These are phyloP conservation scores for Nicotiana undulata DNA, from an alignment of 257 asterid genomes.

Conservation along the genomic window DNA sequence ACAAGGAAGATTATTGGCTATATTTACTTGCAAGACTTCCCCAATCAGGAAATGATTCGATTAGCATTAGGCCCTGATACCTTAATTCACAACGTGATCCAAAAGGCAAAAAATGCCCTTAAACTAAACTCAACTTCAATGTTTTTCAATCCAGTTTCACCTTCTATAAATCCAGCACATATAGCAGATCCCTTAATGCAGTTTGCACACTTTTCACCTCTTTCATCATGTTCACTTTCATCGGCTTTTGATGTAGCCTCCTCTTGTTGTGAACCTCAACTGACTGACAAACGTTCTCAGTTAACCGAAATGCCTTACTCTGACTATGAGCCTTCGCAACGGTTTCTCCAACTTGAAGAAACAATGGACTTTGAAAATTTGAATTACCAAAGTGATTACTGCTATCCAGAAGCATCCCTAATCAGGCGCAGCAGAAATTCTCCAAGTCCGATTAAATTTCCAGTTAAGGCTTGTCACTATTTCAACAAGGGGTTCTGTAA, in stretches of 20 bases:
- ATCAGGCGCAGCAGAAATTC: constrained; percentile 31
- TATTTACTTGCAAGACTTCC: constrained; percentile 41
- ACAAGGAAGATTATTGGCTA: constrained; percentile 66
- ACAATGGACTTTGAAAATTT: constrained; percentile 15
- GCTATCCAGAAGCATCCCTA: constrained; percentile 32
- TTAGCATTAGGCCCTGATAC: constrained; percentile 73
- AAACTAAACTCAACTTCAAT: constrained; percentile 25
- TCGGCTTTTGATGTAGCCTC: constrained; percentile 28
- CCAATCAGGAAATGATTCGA: constrained; percentile 79
- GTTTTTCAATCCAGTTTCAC: constrained; percentile 52
- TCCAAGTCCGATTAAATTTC: constrained; percentile 24
- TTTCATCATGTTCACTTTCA: constrained; percentile 27
- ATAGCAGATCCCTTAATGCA: constrained; percentile 34
- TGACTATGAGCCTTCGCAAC: constrained; percentile 18
- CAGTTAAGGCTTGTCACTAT: constrained; percentile 65
- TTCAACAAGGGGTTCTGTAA: constrained; percentile 74
- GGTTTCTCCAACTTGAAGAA: constrained; percentile 29
- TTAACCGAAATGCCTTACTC: constrained; percentile 28
- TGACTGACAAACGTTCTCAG: constrained; percentile 17
- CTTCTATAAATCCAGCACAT: constrained; percentile 31
- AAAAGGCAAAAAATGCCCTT: constrained; percentile 35
- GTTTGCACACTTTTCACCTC: constrained; percentile 23
- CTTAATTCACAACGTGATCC: constrained; percentile 44
- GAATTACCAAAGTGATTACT: constrained; percentile 27
- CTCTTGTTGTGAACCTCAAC: constrained; percentile 37